Conservation (phyloP, 768 basidiomycete species). For the Collybia sp. region DNA sequence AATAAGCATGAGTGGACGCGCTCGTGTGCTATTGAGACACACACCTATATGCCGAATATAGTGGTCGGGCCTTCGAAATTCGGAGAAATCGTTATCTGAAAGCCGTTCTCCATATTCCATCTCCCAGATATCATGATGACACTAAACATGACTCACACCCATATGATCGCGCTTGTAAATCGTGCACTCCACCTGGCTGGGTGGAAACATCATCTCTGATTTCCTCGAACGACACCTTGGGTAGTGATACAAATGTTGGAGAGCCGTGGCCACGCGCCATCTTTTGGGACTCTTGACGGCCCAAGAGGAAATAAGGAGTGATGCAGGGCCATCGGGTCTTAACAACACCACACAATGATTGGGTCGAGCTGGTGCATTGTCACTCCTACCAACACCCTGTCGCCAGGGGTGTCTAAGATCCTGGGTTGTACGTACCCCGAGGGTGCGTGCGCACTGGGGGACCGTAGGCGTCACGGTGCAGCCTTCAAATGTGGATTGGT, state of each 20-base stretch:
- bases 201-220: constrained; percentile 60
- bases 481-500: no score
- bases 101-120: neutral
- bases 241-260: constrained; percentile 28
- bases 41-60: constrained; percentile 90
- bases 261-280: no score
- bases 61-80: constrained; percentile 74
- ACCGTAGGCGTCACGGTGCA: no score
- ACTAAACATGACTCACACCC: constrained; percentile 54
- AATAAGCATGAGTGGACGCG: constrained; percentile 7
- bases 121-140: neutral
- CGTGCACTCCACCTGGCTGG: constrained; percentile 58
- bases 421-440: no score
- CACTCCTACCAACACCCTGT: no score
- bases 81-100: constrained; percentile 54
- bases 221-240: constrained; percentile 64
- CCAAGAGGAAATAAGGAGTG: no score
- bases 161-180: constrained; percentile 59
- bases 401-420: no score
- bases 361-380: no score
- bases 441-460: no score
- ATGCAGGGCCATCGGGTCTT: no score
- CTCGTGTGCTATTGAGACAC: constrained; percentile 11
- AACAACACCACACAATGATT: no score
- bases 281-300: no score